Conservation (phyloP, 2,329 filamentous ascomycete genomes). For the Colletotrichum paranaense region DNA sequence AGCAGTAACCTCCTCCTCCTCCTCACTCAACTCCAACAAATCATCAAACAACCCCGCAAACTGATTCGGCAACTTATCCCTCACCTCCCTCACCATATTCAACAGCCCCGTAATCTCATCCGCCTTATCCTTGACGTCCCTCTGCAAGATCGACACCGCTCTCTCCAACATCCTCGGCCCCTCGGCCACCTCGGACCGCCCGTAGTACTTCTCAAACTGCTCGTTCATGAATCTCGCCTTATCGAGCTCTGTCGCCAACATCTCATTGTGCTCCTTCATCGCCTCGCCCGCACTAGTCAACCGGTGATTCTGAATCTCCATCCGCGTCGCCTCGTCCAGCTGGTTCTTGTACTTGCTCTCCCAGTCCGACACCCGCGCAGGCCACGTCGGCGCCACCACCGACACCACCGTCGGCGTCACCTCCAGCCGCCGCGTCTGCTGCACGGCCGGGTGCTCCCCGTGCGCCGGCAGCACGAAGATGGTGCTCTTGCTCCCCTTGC, state of each 20-base stretch:
- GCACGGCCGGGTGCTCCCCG: slow-evolving; percentile 56
- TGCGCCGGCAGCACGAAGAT: slow-evolving; percentile 66
- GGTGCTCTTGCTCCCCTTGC: slow-evolving; percentile 52
- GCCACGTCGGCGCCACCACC: slow-evolving; percentile 41
- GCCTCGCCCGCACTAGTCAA: slow-evolving; percentile 34
- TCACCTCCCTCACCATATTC: neutral
- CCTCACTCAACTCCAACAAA: neutral
- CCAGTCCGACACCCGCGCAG: slow-evolving; percentile 46
- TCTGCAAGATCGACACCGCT: neutral
- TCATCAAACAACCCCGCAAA: neutral
- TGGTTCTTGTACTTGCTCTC: slow-evolving; percentile 40
- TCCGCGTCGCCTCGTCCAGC: slow-evolving; percentile 38
- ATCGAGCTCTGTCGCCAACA: slow-evolving; percentile 26
- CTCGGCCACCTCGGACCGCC: neutral
- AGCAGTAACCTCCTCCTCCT: neutral
- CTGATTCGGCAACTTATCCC: neutral
- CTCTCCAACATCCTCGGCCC: slow-evolving; percentile 14
- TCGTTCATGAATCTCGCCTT: slow-evolving; percentile 14
- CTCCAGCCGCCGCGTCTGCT: slow-evolving; percentile 57
- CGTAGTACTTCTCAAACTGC: slow-evolving; percentile 31
- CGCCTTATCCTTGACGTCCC: neutral
- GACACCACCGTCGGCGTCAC: slow-evolving; percentile 52
- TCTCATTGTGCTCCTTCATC: slow-evolving; percentile 30
- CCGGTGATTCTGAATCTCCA: slow-evolving; percentile 25
- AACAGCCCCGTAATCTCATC: neutral